A percentile compares a stretch with the other conserved stretches of the same genome.
These are phyloP conservation scores for Polyporus arcularius DNA, from an alignment of 768 basidiomycete species.

Conservation along the genomic window DNA sequence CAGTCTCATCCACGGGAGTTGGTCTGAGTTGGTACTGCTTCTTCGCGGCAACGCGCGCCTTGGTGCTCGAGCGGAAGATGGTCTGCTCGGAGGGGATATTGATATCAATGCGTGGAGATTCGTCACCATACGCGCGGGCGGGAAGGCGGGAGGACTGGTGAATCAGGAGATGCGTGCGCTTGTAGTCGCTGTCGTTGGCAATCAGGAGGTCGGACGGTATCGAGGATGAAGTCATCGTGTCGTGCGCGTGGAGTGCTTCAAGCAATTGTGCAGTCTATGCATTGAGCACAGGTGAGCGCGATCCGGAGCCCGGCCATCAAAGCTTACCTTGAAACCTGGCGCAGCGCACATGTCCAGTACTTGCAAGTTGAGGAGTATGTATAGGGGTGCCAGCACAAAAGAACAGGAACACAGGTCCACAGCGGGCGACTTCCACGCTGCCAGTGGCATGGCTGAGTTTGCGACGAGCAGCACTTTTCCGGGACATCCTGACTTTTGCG, in stretches of 20 bases:
- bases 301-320: background rate
- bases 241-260: conserved; percentile 88
- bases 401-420: background rate
- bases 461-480: no score
- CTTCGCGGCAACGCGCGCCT: conserved; percentile 33
- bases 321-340: conserved; percentile 86
- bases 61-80: conserved; percentile 36
- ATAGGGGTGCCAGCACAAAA: background rate
- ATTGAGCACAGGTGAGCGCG: background rate
- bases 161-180: conserved; percentile 93
- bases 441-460: no score
- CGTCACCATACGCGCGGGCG: conserved; percentile 91
- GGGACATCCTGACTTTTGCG: no score
- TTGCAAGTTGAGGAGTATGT: conserved; percentile 33
- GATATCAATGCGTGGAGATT: conserved; percentile 91
- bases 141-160: conserved; percentile 96
- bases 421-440: background rate
- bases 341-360: conserved; percentile 99
- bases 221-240: conserved; percentile 60
- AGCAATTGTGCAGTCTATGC: conserved; percentile 89
- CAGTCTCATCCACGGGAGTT: no score
- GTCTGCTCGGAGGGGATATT: conserved; percentile 40
- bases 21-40: conserved; percentile 53
- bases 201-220: conserved; percentile 85
- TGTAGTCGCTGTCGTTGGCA: conserved; percentile 94